Evolutionary conservation across 768 basidiomycete species (phyloP), one percentile per base, ranked within the genome.

Genomic region (Podaxis sp.): DNA sequence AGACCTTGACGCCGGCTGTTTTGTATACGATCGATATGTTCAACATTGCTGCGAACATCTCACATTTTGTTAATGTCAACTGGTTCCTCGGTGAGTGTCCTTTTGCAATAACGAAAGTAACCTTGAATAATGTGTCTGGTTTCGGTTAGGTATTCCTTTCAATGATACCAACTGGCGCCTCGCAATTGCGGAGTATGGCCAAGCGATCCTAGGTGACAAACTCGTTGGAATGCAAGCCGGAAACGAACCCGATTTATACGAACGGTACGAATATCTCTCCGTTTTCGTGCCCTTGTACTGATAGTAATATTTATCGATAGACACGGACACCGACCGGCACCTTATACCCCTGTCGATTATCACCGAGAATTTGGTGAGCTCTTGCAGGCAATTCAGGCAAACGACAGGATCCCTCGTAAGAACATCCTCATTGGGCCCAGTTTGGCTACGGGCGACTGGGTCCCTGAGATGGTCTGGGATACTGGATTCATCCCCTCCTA

Each of bases 211-310:
- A 1, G 91, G 91, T 1, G 75, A 82, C 54, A 79, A 84, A 63
- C 75, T 93, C 19, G 72, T 88, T n/a, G 91, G 87, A 0, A 73
- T 90, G 7, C 87, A 90, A 70, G 82, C 86, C 1, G 90, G 87
- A 2, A 92, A 93, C 70, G 91, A 93, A 73, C 91, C 90, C 15
- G 91, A 94, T 76, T 81, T 92, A 65, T 93, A 88, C 66, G 74
- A 79, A 9, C 63, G 69, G 71, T 79, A 74, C 24, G 59, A 22
- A 39, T 48, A 26, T 51, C 2, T 15, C 13, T 13, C 55, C 19
- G 59, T 39, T 26, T 30, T 36, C 36, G 63, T n/a, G 64, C 2
- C 72, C 64, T 52, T 38, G 36, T 19, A 19, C n/a, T n/a, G n/a
- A 28, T 7, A 5, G 28, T 61, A 17, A 61, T 17, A 19, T 42